Percentiles rank a stretch among this genome's conserved stretches.
Evolutionary conservation across 345 rosid genomes (phyloP).

Genomic region (Nephelium lappaceum): DNA sequence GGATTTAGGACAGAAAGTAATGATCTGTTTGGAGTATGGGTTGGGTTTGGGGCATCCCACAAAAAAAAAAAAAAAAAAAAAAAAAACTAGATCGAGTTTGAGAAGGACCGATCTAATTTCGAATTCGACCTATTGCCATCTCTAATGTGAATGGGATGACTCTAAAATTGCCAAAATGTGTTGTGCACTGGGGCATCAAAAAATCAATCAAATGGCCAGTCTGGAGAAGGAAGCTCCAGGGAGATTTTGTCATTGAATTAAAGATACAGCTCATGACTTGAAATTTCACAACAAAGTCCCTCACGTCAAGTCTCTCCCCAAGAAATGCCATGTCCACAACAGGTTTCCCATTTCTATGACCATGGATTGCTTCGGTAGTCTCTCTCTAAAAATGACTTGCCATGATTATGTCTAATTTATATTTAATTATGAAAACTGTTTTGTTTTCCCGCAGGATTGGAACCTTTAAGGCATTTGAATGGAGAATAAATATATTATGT

Average conservation of each 20-base stretch:
- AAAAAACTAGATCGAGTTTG: too few relatives aligned
- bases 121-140: too few relatives aligned
- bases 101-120: too few relatives aligned
- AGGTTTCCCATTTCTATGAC: conserved; percentile 40
- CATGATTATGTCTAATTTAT: background rate
- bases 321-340: conserved; percentile 18
- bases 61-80: too few relatives aligned
- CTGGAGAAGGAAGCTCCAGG: background rate
- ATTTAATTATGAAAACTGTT: too few relatives aligned
- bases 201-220: conserved; percentile 19
- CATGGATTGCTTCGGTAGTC: conserved; percentile 51
- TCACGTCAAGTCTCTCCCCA: conserved; percentile 15
- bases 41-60: too few relatives aligned
- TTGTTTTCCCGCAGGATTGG: background rate
- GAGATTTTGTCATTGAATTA: conserved; percentile 37
- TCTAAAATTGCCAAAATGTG: background rate
- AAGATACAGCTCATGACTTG: conserved; percentile 27
- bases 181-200: conserved; percentile 16
- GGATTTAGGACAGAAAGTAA: too few relatives aligned
- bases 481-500: too few relatives aligned
- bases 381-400: background rate
- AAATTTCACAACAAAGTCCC: conserved; percentile 16
- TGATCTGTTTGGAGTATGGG: too few relatives aligned
- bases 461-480: background rate
- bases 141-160: background rate